A percentile compares a stretch with the other conserved stretches of the same genome.
These are phyloP conservation scores for Pleurotus sapidus DNA, from an alignment of 768 basidiomycete genomes.

Conservation along the genomic window DNA sequence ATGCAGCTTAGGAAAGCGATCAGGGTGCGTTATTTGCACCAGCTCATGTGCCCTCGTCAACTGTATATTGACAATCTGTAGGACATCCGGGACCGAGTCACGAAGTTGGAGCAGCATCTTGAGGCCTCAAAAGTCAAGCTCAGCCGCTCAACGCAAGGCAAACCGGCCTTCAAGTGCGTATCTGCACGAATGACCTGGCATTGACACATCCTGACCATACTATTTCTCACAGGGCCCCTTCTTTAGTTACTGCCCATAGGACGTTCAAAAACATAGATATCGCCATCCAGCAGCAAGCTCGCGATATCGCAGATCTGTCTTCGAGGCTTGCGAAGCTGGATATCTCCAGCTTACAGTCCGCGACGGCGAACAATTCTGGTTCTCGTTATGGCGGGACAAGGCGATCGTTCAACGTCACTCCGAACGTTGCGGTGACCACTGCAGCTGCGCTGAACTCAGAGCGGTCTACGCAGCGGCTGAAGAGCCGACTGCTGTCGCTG, in stretches of 20 bases:
- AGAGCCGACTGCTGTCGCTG: conserved; percentile 57
- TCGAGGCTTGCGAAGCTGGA: conserved; percentile 53
- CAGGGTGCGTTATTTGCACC: conserved; percentile 43
- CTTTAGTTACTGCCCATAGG: conserved; percentile 80
- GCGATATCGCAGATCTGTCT: conserved; percentile 49
- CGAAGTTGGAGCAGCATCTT: conserved; percentile 77
- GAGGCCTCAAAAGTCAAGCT: conserved; percentile 69
- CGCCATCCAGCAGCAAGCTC: conserved; percentile 59
- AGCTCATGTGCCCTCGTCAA: background rate
- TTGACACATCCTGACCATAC: conserved; percentile 1
- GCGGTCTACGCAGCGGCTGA: conserved; percentile 66
- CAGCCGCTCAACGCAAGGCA: conserved; percentile 56
- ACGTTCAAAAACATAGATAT: conserved; percentile 84
- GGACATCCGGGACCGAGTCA: conserved; percentile 69
- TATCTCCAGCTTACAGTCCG: conserved; percentile 33
- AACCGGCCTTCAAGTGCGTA: conserved; percentile 59
- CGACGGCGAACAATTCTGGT: conserved; percentile 13
- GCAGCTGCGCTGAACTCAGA: conserved; percentile 84
- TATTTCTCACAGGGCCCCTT: conserved; percentile 62
- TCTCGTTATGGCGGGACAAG: conserved; percentile 11
- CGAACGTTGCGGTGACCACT: conserved; percentile 68
- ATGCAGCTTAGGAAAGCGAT: conserved; percentile 69
- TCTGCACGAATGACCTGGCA: background rate
- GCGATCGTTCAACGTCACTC: conserved; percentile 46
- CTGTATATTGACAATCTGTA: conserved; percentile 21